Percentiles rank a stretch among this genome's conserved stretches.
These are phyloP conservation scores for Brassica cretica DNA, from an alignment of 345 rosid species.

Conservation along the genomic window DNA sequence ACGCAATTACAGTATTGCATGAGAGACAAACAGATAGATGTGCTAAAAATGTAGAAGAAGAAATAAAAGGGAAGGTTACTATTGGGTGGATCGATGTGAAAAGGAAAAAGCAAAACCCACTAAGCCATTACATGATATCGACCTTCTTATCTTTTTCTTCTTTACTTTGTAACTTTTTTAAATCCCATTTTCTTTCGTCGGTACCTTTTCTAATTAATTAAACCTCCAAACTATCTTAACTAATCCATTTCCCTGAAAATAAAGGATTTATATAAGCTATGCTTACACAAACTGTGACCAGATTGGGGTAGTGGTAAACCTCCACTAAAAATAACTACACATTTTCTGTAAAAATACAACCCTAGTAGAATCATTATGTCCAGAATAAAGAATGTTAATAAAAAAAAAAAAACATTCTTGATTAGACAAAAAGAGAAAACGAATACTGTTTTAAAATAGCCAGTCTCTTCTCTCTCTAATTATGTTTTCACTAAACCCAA, in stretches of 20 bases:
- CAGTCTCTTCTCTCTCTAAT: constrained; percentile 23
- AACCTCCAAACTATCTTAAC: constrained; percentile 25
- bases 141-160: constrained; percentile 40
- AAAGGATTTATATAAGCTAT: background rate
- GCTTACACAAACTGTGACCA: background rate
- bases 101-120: constrained; percentile 58
- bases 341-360: background rate
- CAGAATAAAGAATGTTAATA: background rate
- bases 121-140: constrained; percentile 48
- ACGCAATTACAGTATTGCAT: constrained; percentile 19
- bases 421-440: constrained; percentile 12
- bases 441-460: background rate
- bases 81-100: constrained; percentile 45
- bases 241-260: constrained; percentile 24
- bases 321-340: background rate
- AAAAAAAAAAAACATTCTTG: constrained; percentile 25
- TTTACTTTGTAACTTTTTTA: background rate
- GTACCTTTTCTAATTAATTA: constrained; percentile 23
- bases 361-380: background rate
- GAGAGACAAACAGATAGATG: background rate
- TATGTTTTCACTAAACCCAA: constrained; percentile 38
- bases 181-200: constrained; percentile 47
- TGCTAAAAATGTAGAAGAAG: constrained; percentile 11
- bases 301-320: background rate
- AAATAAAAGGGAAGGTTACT: constrained; percentile 54